Evolutionary conservation across 2,329 filamentous ascomycete genomes (phyloP), one percentile per base, ranked within the genome.

Genomic region (Amauroascus niger): DNA sequence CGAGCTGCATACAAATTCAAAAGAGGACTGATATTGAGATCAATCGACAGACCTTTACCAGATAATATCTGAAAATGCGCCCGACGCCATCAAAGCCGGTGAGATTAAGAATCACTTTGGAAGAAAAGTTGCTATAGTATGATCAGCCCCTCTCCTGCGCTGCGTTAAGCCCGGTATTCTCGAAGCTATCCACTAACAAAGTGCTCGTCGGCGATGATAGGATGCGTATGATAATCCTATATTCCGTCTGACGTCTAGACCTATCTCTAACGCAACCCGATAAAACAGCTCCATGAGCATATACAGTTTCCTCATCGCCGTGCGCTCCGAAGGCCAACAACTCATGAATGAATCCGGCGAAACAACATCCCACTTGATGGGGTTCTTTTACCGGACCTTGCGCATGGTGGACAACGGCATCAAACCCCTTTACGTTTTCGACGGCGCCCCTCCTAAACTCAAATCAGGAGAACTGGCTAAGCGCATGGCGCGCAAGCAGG

Each of bases 71-170:
- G 90, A 96, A 67, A 86, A 97, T 74, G 87, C 89, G 60, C 93
- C 93, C n/a, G 87, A 90, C 73, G 86, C 93, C 32, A 81, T 96
- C 77, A 97, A 96, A 72, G 86, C 89, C 66, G 88, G 93, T 57
- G 93, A 98, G 67, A 98, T 98, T 78, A 98, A 98, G 75, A 91
- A 91, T 63, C 93, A 98, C 61, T 98, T 98, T 68, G 93, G 93
- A 59, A 87, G 93, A 69, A 98, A 98, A 74, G 91, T 98, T 57
- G 91, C 91, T 50, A 96, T 96, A 72, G 90, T 95, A 76, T 67
- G 87, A n/a, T 33, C 39, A 16, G 6, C 14, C n/a, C 16, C 16
- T 40, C n/a, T n/a, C n/a, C n/a, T n/a, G n/a, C n/a, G n/a, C n/a
- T n/a, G n/a, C n/a, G n/a, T n/a, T n/a, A n/a, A n/a, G n/a, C n/a